phyloP scores from a whole-genome alignment of 176 grass and related monocot genomes.

The Lolium multiflorum region DNA sequence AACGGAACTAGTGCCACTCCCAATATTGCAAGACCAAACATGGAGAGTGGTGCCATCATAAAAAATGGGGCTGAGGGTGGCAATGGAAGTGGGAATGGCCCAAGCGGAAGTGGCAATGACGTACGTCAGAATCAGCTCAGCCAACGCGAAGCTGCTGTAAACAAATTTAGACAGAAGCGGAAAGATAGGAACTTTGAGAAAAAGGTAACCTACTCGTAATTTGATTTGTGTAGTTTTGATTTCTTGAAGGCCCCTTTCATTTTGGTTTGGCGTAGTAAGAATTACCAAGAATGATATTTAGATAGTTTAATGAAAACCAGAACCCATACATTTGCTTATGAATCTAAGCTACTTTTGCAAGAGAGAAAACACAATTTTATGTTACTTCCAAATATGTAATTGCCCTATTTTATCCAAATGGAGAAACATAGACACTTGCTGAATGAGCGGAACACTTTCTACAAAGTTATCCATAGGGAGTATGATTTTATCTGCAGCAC shows the following conservation, averaged over 20 bases:
- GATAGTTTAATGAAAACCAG: slow-evolving; percentile 7
- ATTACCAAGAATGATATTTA: not conserved
- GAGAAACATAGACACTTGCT: not conserved
- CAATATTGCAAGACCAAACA: slow-evolving; percentile 56
- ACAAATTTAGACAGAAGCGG: slow-evolving; percentile 89
- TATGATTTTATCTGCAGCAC: not conserved
- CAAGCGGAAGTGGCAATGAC: slow-evolving; percentile 53
- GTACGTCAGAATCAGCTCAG: slow-evolving; percentile 58
- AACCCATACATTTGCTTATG: not conserved
- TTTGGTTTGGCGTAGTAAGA: not conserved
- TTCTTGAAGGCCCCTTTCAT: slow-evolving; percentile 25
- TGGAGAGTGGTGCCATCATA: slow-evolving; percentile 54
- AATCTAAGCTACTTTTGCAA: not conserved
- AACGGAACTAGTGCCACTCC: slow-evolving; percentile 53
- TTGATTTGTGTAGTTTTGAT: not conserved
- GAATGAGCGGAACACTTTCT: not conserved
- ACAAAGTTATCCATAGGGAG: not conserved
- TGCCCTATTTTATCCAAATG: slow-evolving; percentile 12
- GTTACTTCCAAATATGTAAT: not conserved
- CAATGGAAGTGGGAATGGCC: slow-evolving; percentile 51
- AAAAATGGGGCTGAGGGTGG: slow-evolving; percentile 52
- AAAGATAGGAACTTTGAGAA: slow-evolving; percentile 89
- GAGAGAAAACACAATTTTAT: not conserved
- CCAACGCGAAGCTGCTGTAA: slow-evolving; percentile 81
- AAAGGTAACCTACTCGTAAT: slow-evolving; percentile 66